A percentile compares a stretch with the other conserved stretches of the same genome.
Conservation (phyloP, 345 rosid species). For the Euphorbia pulcherrima region DNA sequence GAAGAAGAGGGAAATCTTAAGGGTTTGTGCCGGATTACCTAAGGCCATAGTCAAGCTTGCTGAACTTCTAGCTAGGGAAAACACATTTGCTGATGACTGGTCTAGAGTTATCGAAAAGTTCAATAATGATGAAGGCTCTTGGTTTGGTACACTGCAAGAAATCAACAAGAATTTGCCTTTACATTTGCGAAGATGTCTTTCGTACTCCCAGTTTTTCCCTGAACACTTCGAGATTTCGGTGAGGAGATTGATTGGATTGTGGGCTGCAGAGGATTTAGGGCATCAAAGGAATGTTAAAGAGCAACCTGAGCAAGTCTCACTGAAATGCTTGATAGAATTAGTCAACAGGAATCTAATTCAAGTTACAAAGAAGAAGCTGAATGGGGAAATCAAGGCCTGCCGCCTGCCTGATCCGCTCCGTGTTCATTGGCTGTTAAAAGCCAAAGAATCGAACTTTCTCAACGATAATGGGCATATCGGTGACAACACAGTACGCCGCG, state of each 20-base stretch:
- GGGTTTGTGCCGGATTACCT: constrained; percentile 9
- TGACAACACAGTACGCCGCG: neutral
- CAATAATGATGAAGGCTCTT: neutral
- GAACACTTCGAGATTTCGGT: constrained; percentile 3
- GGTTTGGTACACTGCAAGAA: neutral
- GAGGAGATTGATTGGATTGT: constrained; percentile 24
- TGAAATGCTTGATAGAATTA: constrained; percentile 17
- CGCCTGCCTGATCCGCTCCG: constrained; percentile 15
- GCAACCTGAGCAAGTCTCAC: constrained; percentile 10
- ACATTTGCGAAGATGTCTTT: constrained; percentile 21
- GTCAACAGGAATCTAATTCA: constrained; percentile 15
- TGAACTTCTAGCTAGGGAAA: constrained; percentile 15
- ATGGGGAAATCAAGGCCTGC: constrained; percentile 21
- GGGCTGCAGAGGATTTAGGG: constrained; percentile 30
- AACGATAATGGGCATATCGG: neutral
- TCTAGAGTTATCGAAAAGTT: neutral
- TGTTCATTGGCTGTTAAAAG: constrained; percentile 13
- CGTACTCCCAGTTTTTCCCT: constrained; percentile 24
- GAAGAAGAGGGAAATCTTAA: neutral
- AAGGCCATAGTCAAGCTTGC: constrained; percentile 17
- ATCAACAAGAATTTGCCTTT: constrained; percentile 7
- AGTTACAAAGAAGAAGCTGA: constrained; percentile 18
- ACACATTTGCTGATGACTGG: neutral
- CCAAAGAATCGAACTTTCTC: constrained; percentile 11
- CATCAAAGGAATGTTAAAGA: neutral